Percentiles rank a stretch among this genome's conserved stretches.
Conservation (phyloP, 345 rosid genomes). For the Eucalyptus tenuipes region DNA sequence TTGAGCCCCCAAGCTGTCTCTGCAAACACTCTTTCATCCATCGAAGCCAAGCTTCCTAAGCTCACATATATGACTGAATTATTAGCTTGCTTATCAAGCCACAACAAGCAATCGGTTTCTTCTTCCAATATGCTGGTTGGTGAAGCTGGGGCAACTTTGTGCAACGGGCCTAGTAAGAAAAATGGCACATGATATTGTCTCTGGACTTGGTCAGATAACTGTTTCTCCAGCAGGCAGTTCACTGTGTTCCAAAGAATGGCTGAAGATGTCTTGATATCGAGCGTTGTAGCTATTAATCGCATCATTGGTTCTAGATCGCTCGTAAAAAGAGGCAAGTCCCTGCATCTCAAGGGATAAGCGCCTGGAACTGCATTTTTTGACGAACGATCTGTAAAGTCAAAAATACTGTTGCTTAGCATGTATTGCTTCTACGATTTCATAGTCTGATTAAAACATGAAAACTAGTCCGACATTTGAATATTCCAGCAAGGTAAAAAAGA, state of each 20-base stretch:
- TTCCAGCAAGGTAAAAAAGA: background rate
- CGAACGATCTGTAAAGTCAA: background rate
- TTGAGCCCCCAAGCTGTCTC: background rate
- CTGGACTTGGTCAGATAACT: background rate
- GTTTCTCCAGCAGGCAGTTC: background rate
- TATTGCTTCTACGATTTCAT: background rate
- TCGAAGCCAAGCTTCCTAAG: background rate
- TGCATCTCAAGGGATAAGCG: background rate
- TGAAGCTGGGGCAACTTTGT: background rate
- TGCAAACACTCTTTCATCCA: background rate
- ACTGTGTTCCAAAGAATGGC: background rate
- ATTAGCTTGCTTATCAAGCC: background rate
- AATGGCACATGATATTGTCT: background rate
- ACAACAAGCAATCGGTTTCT: background rate
- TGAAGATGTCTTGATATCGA: background rate
- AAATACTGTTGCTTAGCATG: background rate
- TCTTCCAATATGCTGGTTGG: background rate
- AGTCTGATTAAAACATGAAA: background rate
- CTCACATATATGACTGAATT: background rate
- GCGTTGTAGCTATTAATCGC: background rate
- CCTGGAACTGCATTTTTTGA: background rate
- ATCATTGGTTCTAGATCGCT: background rate
- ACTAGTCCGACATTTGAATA: background rate
- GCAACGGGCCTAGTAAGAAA: background rate
- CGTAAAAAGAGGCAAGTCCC: background rate